Conservation (phyloP, 768 basidiomycete species). For the Suillus variegatus region DNA sequence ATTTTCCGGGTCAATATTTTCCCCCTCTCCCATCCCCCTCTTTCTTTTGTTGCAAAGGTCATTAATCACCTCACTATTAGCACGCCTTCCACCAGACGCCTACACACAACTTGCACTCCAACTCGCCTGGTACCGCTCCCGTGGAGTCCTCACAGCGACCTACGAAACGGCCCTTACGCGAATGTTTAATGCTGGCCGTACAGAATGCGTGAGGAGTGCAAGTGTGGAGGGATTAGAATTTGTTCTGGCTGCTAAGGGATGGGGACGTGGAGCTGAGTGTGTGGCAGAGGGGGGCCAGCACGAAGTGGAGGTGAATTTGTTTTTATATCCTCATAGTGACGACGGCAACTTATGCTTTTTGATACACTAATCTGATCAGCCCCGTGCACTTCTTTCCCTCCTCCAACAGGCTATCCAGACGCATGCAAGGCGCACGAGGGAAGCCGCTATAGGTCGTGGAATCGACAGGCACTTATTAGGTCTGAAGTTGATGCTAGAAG, state of each 20-base stretch:
- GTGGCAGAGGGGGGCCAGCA: too few species aligned
- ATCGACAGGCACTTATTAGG: slow-evolving; percentile 93
- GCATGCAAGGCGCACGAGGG: slow-evolving; percentile 72
- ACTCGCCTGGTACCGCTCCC: slow-evolving; percentile 85
- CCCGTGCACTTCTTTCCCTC: slow-evolving; percentile 41
- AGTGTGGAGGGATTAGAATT: slow-evolving; percentile 57
- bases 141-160: slow-evolving; percentile 77
- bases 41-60: neutral
- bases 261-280: neutral
- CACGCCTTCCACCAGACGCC: slow-evolving; percentile 69
- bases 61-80: slow-evolving; percentile 29
- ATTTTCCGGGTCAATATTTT: neutral
- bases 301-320: neutral
- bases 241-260: slow-evolving; percentile 21
- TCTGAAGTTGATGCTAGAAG: slow-evolving; percentile 61
- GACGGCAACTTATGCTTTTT: neutral
- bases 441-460: slow-evolving; percentile 79
- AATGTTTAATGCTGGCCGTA: slow-evolving; percentile 83
- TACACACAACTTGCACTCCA: slow-evolving; percentile 92
- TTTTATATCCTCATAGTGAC: neutral
- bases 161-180: slow-evolving; percentile 93
- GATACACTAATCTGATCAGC: slow-evolving; percentile 15
- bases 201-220: slow-evolving; percentile 76
- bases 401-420: slow-evolving; percentile 69
- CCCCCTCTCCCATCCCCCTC: neutral